Base-by-base conservation (phyloP, 176 grass and related monocot species). In the Musa troglodytarum region DNA sequence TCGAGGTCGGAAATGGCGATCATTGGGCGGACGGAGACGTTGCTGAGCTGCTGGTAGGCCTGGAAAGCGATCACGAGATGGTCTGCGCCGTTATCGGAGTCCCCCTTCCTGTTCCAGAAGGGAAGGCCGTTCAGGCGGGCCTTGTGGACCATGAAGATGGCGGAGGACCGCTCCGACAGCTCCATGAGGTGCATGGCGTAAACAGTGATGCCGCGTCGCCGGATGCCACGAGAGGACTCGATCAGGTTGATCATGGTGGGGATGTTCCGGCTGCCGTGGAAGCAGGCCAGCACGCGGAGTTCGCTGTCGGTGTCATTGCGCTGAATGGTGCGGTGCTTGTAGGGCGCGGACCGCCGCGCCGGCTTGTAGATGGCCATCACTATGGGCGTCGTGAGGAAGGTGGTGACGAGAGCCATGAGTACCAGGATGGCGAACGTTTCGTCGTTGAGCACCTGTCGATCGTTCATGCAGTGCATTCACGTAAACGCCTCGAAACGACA, bases 351-450 rank as follows among this genome's bases (percentile, higher is more conserved):
- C 1, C 2, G 21, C 53, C 53, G 72, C 23, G 53, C 72, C 0
- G 72, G 72, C 72, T 74, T 74, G 53, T 74, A 74, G 53, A 74
- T 74, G 24, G 72, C 72, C 72, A 54, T 86, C 57, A 82, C 84
- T 65, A 81, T 66, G 3, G 84, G 79, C 23, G 84, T 86, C n/a
- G 84, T 86, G 76, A 86, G 74, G 74, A 86, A 86, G 50, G 84
- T 86, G 50, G 84, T 86, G 67, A 85, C 81, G 51, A 85, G 83
- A 11, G 83, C 83, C 83, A 85, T 85, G 4, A 85, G 66, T 55
- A 85, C 83, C 56, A 85, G 62, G 69, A 85, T 80, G 57, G 83
- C 83, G 70, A 85, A 85, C 28, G 83, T 81, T 53, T 85, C 83
- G 49, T 85, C 83, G 62, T 85, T 85, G 14, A 85, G 83, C 52